Base-by-base conservation (phyloP, 2,329 filamentous ascomycete genomes). In the Botrytis sinoallii region DNA sequence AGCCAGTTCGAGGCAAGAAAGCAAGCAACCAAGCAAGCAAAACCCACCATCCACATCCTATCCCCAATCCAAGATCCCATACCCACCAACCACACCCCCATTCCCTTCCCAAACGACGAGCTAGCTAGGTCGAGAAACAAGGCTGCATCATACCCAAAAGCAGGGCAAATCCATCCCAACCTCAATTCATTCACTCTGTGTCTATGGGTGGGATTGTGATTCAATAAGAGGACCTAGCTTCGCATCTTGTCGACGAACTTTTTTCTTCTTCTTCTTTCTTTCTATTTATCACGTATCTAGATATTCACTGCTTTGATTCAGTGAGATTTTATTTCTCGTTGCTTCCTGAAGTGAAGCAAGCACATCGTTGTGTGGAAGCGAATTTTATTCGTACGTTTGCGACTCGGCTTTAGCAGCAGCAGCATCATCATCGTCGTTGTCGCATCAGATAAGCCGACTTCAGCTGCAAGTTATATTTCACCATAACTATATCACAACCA, bases 401-500 rank as follows among this genome's bases (percentile, higher is more conserved):
- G 35, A 57, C 65, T 68, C 48, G 48, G 46, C 48, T n/a, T 55
- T 35, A 67, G 9, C 44, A 67, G 4, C 65, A 52, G 29, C 64
- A 55, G 55, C 57, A 55, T 35, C 25, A 57, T 66, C 59, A 9
- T 29, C n/a, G 42, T 72, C 40, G 69, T 60, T 60, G 63, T 68
- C 63, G 52, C 71, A 61, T 68, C 60, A 68, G 40, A 61, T 72
- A 72, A 68, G 40, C 70, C 65, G 59, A 71, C 61, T 68, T 57
- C 10, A 64, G 42, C 44, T 71, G 44, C n/a, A 42, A 29, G 38
- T 46, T 46, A 25, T 35, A 4, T 46, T 38, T 22, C 57, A 38
- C 57, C 35, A 65, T 46, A 42, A 20, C 16, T 12, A 35, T 10
- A 65, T 25, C 38, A 57, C 52, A 0, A 32, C 18, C n/a, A 6